Base-by-base conservation (phyloP, 805 yeast species). In the Crinitomyces ghanaensis region DNA sequence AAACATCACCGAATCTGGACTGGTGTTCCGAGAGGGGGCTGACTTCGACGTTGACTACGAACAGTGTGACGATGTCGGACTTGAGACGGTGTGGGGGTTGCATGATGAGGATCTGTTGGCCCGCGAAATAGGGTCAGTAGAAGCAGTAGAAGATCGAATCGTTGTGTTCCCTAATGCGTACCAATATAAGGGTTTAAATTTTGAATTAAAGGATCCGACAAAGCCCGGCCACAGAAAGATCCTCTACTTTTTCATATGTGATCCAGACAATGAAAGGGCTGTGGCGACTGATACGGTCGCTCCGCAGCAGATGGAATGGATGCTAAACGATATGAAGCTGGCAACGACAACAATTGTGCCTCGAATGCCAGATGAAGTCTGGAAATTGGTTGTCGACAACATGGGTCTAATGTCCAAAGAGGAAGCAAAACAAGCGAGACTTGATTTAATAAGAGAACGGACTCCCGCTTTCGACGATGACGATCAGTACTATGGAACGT, bases 111-210 rank as follows among this genome's bases (percentile, higher is more conserved):
- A 50, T 24, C n/a, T 15, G 8, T 41, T 56, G 55, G 36, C 30
- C 5, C 40, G 35, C 20, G 23, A 33, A 11, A 12, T 54, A 3
- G 67, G 65, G 0, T 31, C 46, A 2, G 47, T 56, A 6, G 43
- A 42, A 12, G 44, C 55, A 9, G 26, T 37, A 16, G 46, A 56
- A 34, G 57, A 50, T 29, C 40, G 56, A 8, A 39, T 61, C 6
- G 27, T 62, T 11, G 48, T 63, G 5, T 63, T 63, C 38, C 67
- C 68, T 4, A 63, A 63, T 41, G 29, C 34, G 7, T 54, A 35
- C 31, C 68, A 62, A 38, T 65, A 62, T 38, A 59, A 54, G 33
- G 66, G 62, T 8, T 60, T 56, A 34, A 49, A 57, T 5, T 63
- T 63, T 43, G 53, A 55, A 33, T 53, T 63, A 40, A 31, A 33